Conservation (phyloP, 2,329 filamentous ascomycete genomes). For the Neonectria neomacrospora region DNA sequence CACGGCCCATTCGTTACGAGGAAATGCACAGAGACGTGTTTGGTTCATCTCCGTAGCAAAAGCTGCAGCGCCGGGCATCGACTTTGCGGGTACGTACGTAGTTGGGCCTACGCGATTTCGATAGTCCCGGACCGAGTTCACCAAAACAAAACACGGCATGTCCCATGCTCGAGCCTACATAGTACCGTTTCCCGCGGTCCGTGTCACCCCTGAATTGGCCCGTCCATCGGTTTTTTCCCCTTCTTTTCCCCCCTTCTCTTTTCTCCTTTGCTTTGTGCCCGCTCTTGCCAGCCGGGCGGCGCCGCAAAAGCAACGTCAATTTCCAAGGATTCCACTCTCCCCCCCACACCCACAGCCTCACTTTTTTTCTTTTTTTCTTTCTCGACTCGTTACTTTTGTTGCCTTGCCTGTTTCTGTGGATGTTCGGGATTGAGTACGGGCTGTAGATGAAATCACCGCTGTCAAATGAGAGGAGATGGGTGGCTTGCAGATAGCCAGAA, state of each 20-base stretch:
- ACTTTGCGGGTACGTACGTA: too few relatives aligned
- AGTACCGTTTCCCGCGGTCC: conserved; percentile 1
- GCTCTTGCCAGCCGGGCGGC: not conserved
- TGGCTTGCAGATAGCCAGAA: not conserved
- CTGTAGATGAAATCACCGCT: not conserved
- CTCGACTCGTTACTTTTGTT: not conserved
- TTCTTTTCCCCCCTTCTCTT: not conserved
- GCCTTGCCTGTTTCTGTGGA: not conserved
- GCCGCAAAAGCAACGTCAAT: conserved; percentile 2
- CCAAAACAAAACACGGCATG: not conserved
- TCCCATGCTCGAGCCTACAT: not conserved
- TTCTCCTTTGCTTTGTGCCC: conserved; percentile 1
- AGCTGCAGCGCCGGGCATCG: conserved; percentile 35
- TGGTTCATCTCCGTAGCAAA: too few relatives aligned
- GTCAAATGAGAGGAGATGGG: too few relatives aligned
- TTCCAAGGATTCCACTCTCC: not conserved
- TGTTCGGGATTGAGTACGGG: not conserved
- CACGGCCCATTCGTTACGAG: too few relatives aligned
- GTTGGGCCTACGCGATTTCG: too few relatives aligned
- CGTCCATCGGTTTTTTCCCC: not conserved
- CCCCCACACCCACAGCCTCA: not conserved
- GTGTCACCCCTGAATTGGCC: not conserved
- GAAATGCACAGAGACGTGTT: too few relatives aligned
- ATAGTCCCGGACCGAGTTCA: not conserved
- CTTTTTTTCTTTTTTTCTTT: not conserved